Evolutionary conservation across 768 basidiomycete species (phyloP).

Genomic region (Tylopilus felleus): DNA sequence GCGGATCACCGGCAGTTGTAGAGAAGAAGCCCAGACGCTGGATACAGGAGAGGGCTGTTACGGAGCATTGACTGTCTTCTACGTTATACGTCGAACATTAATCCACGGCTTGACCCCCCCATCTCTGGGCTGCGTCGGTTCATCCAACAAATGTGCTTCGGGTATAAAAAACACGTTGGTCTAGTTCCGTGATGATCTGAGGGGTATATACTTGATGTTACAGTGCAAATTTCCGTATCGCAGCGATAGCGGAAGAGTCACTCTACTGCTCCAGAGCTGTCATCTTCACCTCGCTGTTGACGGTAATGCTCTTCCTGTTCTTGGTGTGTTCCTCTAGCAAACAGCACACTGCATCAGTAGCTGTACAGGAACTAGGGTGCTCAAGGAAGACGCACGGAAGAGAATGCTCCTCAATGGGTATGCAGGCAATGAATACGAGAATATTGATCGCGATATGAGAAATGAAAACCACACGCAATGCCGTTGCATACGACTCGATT

Average conservation of each 20-base stretch:
- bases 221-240: slow-evolving; percentile 31
- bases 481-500: slow-evolving; percentile 72
- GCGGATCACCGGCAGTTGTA: slow-evolving; percentile 37
- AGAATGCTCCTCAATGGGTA: slow-evolving; percentile 74
- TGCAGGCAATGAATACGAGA: slow-evolving; percentile 60
- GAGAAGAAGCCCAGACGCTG: slow-evolving; percentile 70
- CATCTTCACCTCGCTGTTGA: slow-evolving; percentile 32
- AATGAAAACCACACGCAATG: slow-evolving; percentile 79
- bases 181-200: slow-evolving; percentile 20
- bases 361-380: slow-evolving; percentile 12
- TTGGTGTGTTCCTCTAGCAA: slow-evolving; percentile 53
- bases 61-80: slow-evolving; percentile 13
- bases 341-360: slow-evolving; percentile 12
- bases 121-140: neutral
- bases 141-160: slow-evolving; percentile 2
- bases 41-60: slow-evolving; percentile 66
- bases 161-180: slow-evolving; percentile 21
- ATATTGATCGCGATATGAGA: slow-evolving; percentile 69
- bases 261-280: slow-evolving; percentile 15
- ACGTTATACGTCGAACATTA: neutral
- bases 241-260: slow-evolving; percentile 13
- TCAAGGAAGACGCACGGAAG: slow-evolving; percentile 39
- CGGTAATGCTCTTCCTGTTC: slow-evolving; percentile 59
- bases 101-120: neutral
- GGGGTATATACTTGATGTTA: slow-evolving; percentile 25